phyloP scores from a whole-genome alignment of 2,329 filamentous ascomycete genomes.

The Aspergillus awamori region DNA sequence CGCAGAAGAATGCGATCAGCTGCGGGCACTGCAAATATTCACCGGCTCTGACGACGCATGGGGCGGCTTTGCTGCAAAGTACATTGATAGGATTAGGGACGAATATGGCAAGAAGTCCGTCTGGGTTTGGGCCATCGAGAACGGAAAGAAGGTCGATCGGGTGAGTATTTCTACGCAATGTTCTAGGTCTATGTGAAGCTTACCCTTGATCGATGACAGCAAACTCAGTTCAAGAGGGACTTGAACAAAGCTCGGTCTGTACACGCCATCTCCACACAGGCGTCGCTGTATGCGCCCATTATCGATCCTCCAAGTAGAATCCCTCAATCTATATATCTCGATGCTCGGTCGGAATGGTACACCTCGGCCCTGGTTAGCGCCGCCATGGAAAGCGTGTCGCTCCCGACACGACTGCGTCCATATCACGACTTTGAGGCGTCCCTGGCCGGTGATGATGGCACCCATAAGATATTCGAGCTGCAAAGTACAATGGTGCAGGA shows the following conservation, averaged over 20 bases:
- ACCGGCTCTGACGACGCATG: slow-evolving; percentile 75
- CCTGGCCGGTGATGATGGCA: slow-evolving; percentile 65
- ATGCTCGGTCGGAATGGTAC: slow-evolving; percentile 74
- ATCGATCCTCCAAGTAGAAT: slow-evolving; percentile 61
- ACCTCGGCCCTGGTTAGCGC: slow-evolving; percentile 74
- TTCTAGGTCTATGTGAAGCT: background rate
- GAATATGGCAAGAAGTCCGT: slow-evolving; percentile 87
- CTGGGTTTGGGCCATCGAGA: slow-evolving; percentile 84
- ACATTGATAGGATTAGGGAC: slow-evolving; percentile 77
- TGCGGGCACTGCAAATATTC: slow-evolving; percentile 84
- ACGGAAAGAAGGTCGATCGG: slow-evolving; percentile 57
- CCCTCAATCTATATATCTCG: slow-evolving; percentile 62
- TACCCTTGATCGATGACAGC: slow-evolving; percentile 26
- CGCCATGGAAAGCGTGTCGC: slow-evolving; percentile 75
- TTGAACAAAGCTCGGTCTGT: slow-evolving; percentile 76
- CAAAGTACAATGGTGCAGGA: slow-evolving; percentile 62
- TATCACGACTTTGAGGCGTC: slow-evolving; percentile 43
- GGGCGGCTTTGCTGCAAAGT: slow-evolving; percentile 74
- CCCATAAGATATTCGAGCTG: slow-evolving; percentile 75
- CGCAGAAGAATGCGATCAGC: slow-evolving; percentile 86
- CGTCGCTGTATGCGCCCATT: slow-evolving; percentile 78
- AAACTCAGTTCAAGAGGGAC: slow-evolving; percentile 66
- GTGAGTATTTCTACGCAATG: slow-evolving; percentile 45
- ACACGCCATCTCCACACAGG: slow-evolving; percentile 67
- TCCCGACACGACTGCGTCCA: slow-evolving; percentile 66